phyloP scores from a whole-genome alignment of 2,329 filamentous ascomycete genomes.

The Fusarium sp. region DNA sequence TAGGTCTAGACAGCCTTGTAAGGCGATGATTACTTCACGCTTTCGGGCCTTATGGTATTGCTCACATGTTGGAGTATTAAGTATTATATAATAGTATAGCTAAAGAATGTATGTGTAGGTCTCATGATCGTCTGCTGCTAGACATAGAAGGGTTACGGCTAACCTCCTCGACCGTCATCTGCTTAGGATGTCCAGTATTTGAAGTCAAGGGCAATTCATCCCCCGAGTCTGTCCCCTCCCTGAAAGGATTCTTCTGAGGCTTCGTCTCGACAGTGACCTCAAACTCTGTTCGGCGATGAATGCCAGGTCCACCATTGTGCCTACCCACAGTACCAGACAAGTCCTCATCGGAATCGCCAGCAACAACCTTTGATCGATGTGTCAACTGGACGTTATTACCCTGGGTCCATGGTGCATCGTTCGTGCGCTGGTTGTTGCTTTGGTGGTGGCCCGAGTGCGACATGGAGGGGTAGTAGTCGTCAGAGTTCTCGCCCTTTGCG shows the following conservation, averaged over 20 bases:
- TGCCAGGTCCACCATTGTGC: constrained; percentile 14
- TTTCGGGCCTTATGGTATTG: background rate
- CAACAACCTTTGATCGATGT: constrained; percentile 32
- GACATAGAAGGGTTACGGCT: constrained; percentile 13
- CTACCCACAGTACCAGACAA: background rate
- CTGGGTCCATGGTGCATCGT: constrained; percentile 25
- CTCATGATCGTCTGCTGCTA: constrained; percentile 17
- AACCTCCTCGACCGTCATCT: constrained; percentile 6
- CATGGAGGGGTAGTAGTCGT: constrained; percentile 33
- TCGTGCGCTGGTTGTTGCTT: background rate
- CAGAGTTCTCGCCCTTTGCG: constrained; percentile 27
- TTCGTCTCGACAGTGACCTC: constrained; percentile 34
- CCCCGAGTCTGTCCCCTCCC: background rate
- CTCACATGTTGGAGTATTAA: background rate
- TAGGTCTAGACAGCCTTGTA: background rate
- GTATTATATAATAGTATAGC: background rate
- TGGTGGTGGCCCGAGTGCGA: constrained; percentile 30
- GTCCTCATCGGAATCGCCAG: constrained; percentile 35
- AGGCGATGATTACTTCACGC: background rate
- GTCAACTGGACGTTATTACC: constrained; percentile 24
- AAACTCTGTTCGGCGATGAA: constrained; percentile 35
- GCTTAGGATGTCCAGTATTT: constrained; percentile 35
- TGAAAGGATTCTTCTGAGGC: constrained; percentile 1
- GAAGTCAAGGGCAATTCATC: constrained; percentile 37
- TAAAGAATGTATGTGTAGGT: background rate